These are phyloP conservation scores for Phaeoacremonium minimum DNA, from an alignment of 2,329 filamentous ascomycete species.

Conservation along the genomic window DNA sequence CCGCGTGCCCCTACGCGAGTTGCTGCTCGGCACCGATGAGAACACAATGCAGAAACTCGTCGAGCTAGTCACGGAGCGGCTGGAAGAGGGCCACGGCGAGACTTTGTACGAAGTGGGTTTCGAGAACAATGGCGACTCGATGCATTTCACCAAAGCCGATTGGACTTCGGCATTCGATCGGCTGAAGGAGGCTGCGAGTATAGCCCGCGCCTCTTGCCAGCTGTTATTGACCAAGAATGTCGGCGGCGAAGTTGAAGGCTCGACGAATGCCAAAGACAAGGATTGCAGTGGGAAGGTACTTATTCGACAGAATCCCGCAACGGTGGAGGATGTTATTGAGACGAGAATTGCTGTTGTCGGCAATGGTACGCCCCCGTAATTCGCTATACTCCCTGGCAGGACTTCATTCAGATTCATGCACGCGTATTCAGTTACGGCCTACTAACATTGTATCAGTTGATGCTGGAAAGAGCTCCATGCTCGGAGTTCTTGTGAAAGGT, in stretches of 20 bases:
- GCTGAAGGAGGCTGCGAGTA: constrained; percentile 60
- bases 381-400: too few relatives aligned
- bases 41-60: constrained; percentile 58
- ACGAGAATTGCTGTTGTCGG: constrained; percentile 95
- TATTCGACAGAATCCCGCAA: constrained; percentile 68
- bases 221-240: constrained; percentile 89
- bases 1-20: constrained; percentile 66
- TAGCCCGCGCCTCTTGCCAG: constrained; percentile 68
- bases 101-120: constrained; percentile 87
- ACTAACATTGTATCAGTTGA: constrained; percentile 57
- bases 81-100: constrained; percentile 84
- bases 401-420: too few relatives aligned
- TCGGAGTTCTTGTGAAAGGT: constrained; percentile 93
- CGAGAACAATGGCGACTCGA: constrained; percentile 83
- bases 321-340: constrained; percentile 86
- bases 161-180: constrained; percentile 71
- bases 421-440: too few relatives aligned
- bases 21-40: constrained; percentile 62
- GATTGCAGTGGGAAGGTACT: constrained; percentile 83
- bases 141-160: constrained; percentile 69
- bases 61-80: constrained; percentile 60
- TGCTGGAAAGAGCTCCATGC: constrained; percentile 92
- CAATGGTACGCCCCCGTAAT: constrained; percentile 56
- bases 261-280: constrained; percentile 60
- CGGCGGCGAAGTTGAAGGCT: constrained; percentile 70